Evolutionary conservation across 495 filamentous ascomycete species (phyloP).

Genomic region (Xylaria bambusicola): DNA sequence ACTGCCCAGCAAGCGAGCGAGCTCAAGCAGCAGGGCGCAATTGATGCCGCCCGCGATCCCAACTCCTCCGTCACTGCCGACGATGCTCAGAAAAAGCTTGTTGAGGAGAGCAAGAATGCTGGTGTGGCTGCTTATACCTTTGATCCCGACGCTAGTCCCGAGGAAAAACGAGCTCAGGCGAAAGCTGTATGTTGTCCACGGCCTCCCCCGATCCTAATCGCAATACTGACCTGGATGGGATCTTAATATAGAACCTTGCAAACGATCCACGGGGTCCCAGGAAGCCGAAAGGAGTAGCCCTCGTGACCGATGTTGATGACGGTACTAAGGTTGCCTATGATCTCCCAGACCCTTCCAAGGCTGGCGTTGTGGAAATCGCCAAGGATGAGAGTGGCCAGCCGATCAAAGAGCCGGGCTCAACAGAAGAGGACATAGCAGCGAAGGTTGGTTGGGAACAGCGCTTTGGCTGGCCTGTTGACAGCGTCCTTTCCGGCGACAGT

Average conservation of each 20-base stretch:
- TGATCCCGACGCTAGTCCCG: conserved; percentile 79
- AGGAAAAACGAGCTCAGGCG: conserved; percentile 79
- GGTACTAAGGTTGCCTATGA: conserved; percentile 71
- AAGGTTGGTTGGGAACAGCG: conserved; percentile 86
- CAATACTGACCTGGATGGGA: conserved; percentile 5
- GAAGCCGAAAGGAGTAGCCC: conserved; percentile 65
- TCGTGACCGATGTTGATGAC: conserved; percentile 76
- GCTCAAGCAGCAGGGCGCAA: conserved; percentile 75
- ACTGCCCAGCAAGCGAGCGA: conserved; percentile 50
- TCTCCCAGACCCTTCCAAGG: conserved; percentile 72
- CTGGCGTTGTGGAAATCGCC: conserved; percentile 54
- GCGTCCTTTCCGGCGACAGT: conserved; percentile 58
- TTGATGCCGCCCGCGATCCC: conserved; percentile 71
- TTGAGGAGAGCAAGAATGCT: conserved; percentile 72
- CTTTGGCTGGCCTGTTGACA: conserved; percentile 64
- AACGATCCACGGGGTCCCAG: conserved; percentile 64
- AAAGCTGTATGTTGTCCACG: conserved; percentile 64
- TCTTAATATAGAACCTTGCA: conserved; percentile 39
- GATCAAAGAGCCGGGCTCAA: conserved; percentile 44
- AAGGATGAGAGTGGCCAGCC: conserved; percentile 49
- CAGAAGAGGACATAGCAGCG: conserved; percentile 64
- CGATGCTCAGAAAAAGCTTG: conserved; percentile 67
- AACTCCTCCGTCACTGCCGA: conserved; percentile 67
- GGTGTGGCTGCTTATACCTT: conserved; percentile 82
- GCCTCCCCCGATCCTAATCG: not conserved